phyloP scores from a whole-genome alignment of 2,329 filamentous ascomycete genomes.

The Verticillium albo-atrum region DNA sequence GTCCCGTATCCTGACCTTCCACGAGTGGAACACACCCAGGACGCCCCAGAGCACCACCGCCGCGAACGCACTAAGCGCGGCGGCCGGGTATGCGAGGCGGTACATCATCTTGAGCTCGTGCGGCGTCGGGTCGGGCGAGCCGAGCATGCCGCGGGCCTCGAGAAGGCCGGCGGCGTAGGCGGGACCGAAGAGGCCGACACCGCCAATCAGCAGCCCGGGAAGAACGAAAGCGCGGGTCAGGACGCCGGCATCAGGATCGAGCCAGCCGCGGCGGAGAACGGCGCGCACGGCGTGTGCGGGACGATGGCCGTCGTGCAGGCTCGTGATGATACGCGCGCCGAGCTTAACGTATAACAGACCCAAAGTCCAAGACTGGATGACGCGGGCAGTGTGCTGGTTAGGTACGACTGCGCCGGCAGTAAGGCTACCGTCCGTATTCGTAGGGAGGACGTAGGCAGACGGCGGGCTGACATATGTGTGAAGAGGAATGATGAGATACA shows the following conservation, averaged over 20 bases:
- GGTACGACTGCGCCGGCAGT: constrained; percentile 12
- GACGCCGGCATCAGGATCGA: constrained; percentile 72
- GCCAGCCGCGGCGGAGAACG: constrained; percentile 69
- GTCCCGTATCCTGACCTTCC: constrained; percentile 80
- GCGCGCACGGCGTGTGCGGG: constrained; percentile 70
- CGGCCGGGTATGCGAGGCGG: constrained; percentile 66
- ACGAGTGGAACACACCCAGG: constrained; percentile 62
- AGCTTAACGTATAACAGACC: constrained; percentile 89
- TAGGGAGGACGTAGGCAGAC: constrained; percentile 7
- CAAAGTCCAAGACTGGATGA: constrained; percentile 92
- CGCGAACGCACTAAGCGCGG: constrained; percentile 36
- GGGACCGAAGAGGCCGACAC: constrained; percentile 60
- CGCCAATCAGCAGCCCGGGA: constrained; percentile 61
- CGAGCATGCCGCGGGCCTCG: constrained; percentile 8
- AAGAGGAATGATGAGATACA: constrained; percentile 83
- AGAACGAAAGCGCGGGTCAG: constrained; percentile 85
- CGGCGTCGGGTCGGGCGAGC: constrained; percentile 11
- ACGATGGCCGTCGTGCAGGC: constrained; percentile 64
- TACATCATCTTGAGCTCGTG: constrained; percentile 32
- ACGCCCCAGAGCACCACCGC: constrained; percentile 47
- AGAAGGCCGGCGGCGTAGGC: constrained; percentile 15
- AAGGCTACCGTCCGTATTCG: constrained; percentile 18
- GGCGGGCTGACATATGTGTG: constrained; percentile 66
- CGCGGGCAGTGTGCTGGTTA: constrained; percentile 64
- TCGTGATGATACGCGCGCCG: constrained; percentile 61